phyloP scores from a whole-genome alignment of 139 green algal species.

The Coelastrella sp. region DNA sequence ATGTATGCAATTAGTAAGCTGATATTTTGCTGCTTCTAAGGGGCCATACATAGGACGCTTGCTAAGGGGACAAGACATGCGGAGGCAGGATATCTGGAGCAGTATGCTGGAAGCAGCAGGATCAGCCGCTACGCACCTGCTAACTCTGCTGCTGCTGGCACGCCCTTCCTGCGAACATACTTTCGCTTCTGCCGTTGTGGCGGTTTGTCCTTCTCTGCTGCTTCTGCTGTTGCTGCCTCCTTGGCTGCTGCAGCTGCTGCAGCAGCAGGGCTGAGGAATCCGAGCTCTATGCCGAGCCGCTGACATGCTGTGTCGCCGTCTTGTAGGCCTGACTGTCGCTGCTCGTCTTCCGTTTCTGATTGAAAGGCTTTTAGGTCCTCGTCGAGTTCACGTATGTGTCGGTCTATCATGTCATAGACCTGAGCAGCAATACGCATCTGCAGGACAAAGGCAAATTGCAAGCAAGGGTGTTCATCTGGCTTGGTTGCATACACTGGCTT shows the following conservation, averaged over 20 bases:
- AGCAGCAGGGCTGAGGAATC: not conserved
- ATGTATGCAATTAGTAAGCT: no score
- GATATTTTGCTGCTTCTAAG: no score
- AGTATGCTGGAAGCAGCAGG: not conserved
- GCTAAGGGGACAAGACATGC: no score
- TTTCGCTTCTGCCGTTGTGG: conserved; percentile 49
- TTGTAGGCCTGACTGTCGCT: conserved; percentile 62
- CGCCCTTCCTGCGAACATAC: conserved; percentile 38
- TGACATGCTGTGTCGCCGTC: conserved; percentile 55
- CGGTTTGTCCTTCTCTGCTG: conserved; percentile 8
- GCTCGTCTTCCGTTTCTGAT: conserved; percentile 72
- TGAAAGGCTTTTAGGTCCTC: conserved; percentile 71
- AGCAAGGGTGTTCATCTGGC: no score
- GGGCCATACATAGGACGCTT: no score
- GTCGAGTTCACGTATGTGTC: conserved; percentile 77
- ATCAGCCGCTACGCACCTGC: not conserved
- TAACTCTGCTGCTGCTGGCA: not conserved
- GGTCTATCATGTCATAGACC: conserved; percentile 89
- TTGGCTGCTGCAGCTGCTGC: not conserved
- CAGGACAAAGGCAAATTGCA: not conserved
- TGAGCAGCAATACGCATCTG: conserved; percentile 75
- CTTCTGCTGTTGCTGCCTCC: conserved; percentile 24
- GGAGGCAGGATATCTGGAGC: no score
- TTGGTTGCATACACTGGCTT: no score
- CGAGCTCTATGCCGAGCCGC: conserved; percentile 43